A percentile compares a stretch with the other conserved stretches of the same genome.
These are phyloP conservation scores for Aspergillus wentii DNA, from an alignment of 495 filamentous ascomycete genomes.

Conservation along the genomic window DNA sequence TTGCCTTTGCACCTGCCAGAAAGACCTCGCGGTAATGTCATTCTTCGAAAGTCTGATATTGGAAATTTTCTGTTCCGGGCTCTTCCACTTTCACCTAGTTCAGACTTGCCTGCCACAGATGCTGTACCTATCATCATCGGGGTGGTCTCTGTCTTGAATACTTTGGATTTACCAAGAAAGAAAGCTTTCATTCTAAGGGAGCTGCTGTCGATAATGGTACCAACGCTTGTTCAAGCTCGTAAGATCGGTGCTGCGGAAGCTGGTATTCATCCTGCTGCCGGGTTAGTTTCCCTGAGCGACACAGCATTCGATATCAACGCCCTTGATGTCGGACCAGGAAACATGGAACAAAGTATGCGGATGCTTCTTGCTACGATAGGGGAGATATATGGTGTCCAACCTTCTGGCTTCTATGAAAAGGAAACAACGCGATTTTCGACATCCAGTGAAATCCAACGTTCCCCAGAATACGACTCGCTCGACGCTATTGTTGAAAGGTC, in stretches of 20 bases:
- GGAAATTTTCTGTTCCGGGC: conserved; percentile 65
- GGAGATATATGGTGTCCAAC: conserved; percentile 44
- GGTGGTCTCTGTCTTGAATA: conserved; percentile 74
- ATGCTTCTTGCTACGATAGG: conserved; percentile 51
- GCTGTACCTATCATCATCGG: conserved; percentile 73
- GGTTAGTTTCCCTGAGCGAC: conserved; percentile 59
- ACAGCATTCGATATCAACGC: conserved; percentile 53
- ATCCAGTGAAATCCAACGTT: conserved; percentile 5
- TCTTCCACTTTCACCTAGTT: conserved; percentile 53
- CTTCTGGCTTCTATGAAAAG: conserved; percentile 32
- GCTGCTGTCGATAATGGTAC: conserved; percentile 74
- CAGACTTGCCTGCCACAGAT: conserved; percentile 65
- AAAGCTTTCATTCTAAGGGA: conserved; percentile 84
- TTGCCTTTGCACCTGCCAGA: conserved; percentile 32
- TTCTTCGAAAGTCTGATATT: conserved; percentile 59
- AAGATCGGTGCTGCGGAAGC: conserved; percentile 91
- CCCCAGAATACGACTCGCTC: conserved; percentile 37
- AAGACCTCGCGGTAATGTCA: conserved; percentile 34
- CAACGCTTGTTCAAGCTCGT: conserved; percentile 83
- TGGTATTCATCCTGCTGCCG: conserved; percentile 90
- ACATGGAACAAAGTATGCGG: conserved; percentile 69
- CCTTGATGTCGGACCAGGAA: conserved; percentile 67
- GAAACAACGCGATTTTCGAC: conserved; percentile 23
- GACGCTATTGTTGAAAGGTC: conserved; percentile 37
- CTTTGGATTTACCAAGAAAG: conserved; percentile 73